Evolutionary conservation across 768 basidiomycete species (phyloP).

Genomic region (Basidioascus undulatus): DNA sequence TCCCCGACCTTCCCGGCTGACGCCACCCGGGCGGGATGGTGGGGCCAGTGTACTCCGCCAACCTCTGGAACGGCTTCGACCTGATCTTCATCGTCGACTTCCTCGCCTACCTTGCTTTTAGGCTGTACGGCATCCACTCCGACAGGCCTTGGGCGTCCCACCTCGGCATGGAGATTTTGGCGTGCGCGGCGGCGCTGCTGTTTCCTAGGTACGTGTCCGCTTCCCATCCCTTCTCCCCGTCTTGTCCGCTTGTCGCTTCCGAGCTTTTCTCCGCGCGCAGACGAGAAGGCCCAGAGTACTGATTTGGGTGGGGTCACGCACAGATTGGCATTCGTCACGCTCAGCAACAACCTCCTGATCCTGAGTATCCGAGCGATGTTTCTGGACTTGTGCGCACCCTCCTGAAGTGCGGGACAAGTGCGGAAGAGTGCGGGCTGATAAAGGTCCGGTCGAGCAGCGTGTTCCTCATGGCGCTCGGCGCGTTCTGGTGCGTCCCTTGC

Average conservation of each 20-base stretch:
- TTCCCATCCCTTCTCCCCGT: no score
- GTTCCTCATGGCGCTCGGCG: slow-evolving; percentile 58
- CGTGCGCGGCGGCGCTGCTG: slow-evolving; percentile 6
- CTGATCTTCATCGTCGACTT: slow-evolving; percentile 9
- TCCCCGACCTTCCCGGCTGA: no score
- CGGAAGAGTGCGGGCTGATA: no score
- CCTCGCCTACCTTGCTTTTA: slow-evolving; percentile 4
- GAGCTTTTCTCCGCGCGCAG: no score
- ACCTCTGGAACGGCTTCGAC: slow-evolving; percentile 7
- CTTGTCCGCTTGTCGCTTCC: no score
- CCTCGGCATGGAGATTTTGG: slow-evolving; percentile 6
- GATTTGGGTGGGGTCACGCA: no score
- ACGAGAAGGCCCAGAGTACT: no score
- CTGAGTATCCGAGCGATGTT: slow-evolving; percentile 57
- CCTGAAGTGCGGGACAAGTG: no score
- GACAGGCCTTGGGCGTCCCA: slow-evolving; percentile 4
- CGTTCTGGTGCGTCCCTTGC: slow-evolving; percentile 33
- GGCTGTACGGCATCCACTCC: slow-evolving; percentile 1
- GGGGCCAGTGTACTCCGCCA: slow-evolving; percentile 4
- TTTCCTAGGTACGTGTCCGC: no score
- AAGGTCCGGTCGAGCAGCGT: no score
- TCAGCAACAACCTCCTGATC: slow-evolving; percentile 33
- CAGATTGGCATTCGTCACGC: slow-evolving; percentile 72
- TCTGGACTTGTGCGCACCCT: slow-evolving; percentile 65
- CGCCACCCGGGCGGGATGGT: no score